Percentiles rank a stretch among this genome's conserved stretches.
phyloP scores from a whole-genome alignment of 345 rosid genomes.

The Rhodomyrtus tomentosa region DNA sequence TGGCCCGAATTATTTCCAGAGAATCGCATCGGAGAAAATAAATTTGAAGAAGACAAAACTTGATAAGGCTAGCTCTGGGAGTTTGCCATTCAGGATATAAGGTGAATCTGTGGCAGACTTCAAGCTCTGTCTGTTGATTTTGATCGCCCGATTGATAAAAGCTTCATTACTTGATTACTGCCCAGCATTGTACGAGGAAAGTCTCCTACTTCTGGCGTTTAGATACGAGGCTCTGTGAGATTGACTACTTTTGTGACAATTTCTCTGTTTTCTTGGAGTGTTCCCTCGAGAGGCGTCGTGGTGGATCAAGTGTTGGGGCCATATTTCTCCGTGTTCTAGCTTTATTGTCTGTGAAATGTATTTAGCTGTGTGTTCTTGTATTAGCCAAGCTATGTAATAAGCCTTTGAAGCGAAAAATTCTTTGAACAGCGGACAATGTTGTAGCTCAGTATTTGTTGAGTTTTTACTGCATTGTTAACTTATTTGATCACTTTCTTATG shows the following conservation, averaged over 20 bases:
- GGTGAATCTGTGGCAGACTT: not conserved
- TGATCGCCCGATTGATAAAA: not conserved
- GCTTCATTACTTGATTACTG: not conserved
- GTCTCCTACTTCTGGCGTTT: not conserved
- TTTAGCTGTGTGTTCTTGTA: not conserved
- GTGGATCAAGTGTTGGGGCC: not conserved
- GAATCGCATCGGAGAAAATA: conserved; percentile 33
- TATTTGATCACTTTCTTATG: not conserved
- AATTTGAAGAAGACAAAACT: conserved; percentile 27
- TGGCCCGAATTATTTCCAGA: conserved; percentile 78
- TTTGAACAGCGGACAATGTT: not conserved
- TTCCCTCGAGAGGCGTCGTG: not conserved
- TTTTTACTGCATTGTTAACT: not conserved
- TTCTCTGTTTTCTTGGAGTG: not conserved
- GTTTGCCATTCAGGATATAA: conserved; percentile 52
- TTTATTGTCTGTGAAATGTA: not conserved
- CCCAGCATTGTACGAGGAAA: not conserved
- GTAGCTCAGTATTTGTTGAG: not conserved
- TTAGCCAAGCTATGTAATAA: not conserved
- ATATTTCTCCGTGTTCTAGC: not conserved
- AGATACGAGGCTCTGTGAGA: not conserved
- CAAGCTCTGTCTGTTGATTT: conserved; percentile 9
- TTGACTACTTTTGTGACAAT: not conserved
- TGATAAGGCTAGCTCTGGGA: conserved; percentile 17
- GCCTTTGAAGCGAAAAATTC: not conserved